Conservation (phyloP, 2,329 filamentous ascomycete genomes). For the Trematosphaeria pertusa region DNA sequence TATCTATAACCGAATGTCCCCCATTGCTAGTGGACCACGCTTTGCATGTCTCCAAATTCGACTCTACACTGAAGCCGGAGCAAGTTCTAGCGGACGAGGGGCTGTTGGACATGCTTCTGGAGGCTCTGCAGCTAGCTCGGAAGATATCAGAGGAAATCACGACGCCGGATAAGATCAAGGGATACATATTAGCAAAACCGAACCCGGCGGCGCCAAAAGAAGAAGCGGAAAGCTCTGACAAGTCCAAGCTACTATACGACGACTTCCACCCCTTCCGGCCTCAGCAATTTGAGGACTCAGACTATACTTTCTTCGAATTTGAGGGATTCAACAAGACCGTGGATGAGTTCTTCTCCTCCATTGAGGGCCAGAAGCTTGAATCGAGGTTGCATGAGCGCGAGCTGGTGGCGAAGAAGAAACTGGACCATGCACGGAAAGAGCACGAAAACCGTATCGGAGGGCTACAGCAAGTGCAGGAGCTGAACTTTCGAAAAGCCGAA, state of each 20-base stretch:
- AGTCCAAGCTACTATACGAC: conserved; percentile 73
- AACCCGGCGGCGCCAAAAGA: conserved; percentile 44
- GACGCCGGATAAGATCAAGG: conserved; percentile 69
- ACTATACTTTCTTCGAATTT: conserved; percentile 74
- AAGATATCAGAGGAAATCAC: conserved; percentile 73
- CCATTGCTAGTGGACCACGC: conserved; percentile 88
- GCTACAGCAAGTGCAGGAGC: conserved; percentile 77
- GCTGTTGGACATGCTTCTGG: conserved; percentile 71
- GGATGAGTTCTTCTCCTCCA: conserved; percentile 95
- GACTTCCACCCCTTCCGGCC: conserved; percentile 96
- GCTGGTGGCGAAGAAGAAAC: conserved; percentile 78
- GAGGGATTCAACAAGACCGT: conserved; percentile 90
- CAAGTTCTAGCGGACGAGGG: conserved; percentile 72
- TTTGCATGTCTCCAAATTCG: conserved; percentile 72
- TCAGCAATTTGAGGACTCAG: conserved; percentile 74
- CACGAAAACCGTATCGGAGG: conserved; percentile 86
- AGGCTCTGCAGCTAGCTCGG: conserved; percentile 73
- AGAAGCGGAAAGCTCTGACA: conserved; percentile 52
- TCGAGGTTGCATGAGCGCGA: conserved; percentile 84
- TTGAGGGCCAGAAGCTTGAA: conserved; percentile 92
- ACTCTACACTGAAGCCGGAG: conserved; percentile 70
- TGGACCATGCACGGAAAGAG: conserved; percentile 83
- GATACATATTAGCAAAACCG: conserved; percentile 84
- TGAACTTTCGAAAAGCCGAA: conserved; percentile 87
- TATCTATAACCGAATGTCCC: conserved; percentile 86